Conservation (phyloP, 495 filamentous ascomycete species). For the Neurospora africana region DNA sequence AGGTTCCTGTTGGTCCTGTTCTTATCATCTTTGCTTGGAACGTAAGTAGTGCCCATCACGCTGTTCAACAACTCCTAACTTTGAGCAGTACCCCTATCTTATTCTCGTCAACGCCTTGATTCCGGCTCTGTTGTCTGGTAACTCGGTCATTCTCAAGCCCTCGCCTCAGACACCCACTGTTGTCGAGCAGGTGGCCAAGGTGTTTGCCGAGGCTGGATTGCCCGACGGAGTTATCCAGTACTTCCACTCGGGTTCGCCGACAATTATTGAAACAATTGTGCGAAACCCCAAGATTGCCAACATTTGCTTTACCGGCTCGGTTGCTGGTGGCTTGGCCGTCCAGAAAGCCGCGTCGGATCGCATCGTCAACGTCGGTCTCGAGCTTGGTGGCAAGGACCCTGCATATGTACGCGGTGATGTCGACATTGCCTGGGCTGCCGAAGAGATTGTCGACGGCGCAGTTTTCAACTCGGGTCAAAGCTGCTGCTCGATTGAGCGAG, state of each 20-base stretch:
- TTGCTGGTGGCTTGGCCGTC: constrained; percentile 74
- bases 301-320: constrained; percentile 90
- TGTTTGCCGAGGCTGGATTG: constrained; percentile 68
- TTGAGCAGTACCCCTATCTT: constrained; percentile 73
- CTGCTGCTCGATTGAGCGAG: constrained; percentile 85
- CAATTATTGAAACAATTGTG: constrained; percentile 60
- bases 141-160: constrained; percentile 83
- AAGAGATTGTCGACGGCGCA: constrained; percentile 86
- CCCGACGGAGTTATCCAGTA: constrained; percentile 75
- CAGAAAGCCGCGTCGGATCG: constrained; percentile 72
- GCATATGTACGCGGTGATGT: constrained; percentile 82
- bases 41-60: constrained; percentile 38
- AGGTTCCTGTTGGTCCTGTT: constrained; percentile 73
- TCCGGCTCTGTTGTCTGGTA: constrained; percentile 76
- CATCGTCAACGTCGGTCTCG: constrained; percentile 72
- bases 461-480: constrained; percentile 97
- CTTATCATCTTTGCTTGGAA: constrained; percentile 93
- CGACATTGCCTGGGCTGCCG: constrained; percentile 78
- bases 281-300: constrained; percentile 61
- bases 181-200: constrained; percentile 65
- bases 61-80: background rate
- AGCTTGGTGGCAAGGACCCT: constrained; percentile 88
- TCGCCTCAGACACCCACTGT: constrained; percentile 90
- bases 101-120: constrained; percentile 85
- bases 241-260: constrained; percentile 71